phyloP scores from a whole-genome alignment of 2,329 filamentous ascomycete species.

The Xylaria hypoxylon region DNA sequence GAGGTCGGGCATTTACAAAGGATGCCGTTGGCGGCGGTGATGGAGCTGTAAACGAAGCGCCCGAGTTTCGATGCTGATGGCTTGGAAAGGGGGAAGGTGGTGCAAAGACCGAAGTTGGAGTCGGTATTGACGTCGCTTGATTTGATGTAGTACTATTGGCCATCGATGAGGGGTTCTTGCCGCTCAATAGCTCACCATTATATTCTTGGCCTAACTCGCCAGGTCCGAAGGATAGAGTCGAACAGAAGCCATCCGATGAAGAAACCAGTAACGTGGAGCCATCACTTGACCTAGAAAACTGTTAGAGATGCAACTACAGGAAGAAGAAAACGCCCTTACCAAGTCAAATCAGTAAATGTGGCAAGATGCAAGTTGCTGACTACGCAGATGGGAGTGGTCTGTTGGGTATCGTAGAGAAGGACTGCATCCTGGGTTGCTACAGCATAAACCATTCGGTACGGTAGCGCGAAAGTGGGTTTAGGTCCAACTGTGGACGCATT shows the following conservation, averaged over 20 bases:
- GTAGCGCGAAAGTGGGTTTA: conserved; percentile 81
- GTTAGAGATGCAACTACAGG: conserved; percentile 45
- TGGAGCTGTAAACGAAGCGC: conserved; percentile 67
- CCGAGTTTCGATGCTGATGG: conserved; percentile 69
- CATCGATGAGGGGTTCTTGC: conserved; percentile 58
- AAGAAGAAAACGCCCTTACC: conserved; percentile 67
- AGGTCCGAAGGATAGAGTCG: conserved; percentile 82
- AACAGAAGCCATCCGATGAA: conserved; percentile 99
- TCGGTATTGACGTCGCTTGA: conserved; percentile 77
- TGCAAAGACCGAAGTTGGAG: conserved; percentile 73
- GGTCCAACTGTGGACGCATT: conserved; percentile 66
- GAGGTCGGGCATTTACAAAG: conserved; percentile 72
- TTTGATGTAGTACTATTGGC: conserved; percentile 61
- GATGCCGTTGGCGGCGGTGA: conserved; percentile 69
- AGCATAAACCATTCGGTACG: conserved; percentile 95
- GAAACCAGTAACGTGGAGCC: conserved; percentile 87
- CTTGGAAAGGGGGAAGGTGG: conserved; percentile 69
- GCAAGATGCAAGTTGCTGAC: conserved; percentile 98
- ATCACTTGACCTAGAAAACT: conserved; percentile 73
- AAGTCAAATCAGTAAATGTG: conserved; percentile 95
- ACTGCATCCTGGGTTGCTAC: conserved; percentile 97
- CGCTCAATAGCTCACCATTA: conserved; percentile 71
- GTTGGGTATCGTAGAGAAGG: conserved; percentile 95
- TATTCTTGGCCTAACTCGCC: conserved; percentile 89
- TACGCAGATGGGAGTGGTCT: conserved; percentile 90